phyloP scores from a whole-genome alignment of 73 alveolate species.

The Blepharisma japonicum region DNA sequence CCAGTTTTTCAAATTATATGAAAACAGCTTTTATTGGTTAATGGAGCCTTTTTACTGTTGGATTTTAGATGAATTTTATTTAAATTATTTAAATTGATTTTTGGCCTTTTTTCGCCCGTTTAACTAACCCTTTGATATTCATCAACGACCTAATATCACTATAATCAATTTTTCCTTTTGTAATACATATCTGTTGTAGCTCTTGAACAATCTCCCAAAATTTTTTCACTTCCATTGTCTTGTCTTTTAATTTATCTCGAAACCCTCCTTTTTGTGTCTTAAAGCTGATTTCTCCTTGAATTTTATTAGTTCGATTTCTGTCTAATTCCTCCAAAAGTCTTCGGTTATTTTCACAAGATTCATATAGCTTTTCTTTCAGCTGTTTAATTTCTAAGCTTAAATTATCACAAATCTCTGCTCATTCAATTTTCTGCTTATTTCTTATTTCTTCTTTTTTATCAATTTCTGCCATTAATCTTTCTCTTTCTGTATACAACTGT shows the following conservation, averaged over 20 bases:
- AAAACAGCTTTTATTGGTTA: too few relatives aligned
- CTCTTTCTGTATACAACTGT: slow-evolving; percentile 4
- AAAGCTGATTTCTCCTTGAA: background rate
- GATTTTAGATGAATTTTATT: too few relatives aligned
- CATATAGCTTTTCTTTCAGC: background rate
- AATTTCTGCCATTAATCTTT: slow-evolving; percentile 1
- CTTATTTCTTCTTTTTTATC: slow-evolving; percentile 5
- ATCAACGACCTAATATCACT: slow-evolving; percentile 6
- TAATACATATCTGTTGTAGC: background rate
- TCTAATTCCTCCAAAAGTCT: background rate
- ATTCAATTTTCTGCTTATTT: slow-evolving; percentile 21
- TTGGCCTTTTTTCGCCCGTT: background rate
- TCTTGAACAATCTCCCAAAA: slow-evolving; percentile 14
- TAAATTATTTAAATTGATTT: too few relatives aligned
- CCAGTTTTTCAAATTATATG: too few relatives aligned
- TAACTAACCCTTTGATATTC: background rate
- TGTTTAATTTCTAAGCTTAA: background rate
- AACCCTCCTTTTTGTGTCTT: background rate
- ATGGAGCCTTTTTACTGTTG: too few relatives aligned
- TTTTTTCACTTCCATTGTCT: background rate
- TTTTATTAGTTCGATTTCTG: background rate
- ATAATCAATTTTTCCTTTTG: slow-evolving; percentile 22
- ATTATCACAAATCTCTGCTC: slow-evolving; percentile 19
- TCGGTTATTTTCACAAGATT: background rate
- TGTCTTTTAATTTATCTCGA: background rate